Conservation (phyloP, 2,329 filamentous ascomycete species). For the Didymella arachidicola region DNA sequence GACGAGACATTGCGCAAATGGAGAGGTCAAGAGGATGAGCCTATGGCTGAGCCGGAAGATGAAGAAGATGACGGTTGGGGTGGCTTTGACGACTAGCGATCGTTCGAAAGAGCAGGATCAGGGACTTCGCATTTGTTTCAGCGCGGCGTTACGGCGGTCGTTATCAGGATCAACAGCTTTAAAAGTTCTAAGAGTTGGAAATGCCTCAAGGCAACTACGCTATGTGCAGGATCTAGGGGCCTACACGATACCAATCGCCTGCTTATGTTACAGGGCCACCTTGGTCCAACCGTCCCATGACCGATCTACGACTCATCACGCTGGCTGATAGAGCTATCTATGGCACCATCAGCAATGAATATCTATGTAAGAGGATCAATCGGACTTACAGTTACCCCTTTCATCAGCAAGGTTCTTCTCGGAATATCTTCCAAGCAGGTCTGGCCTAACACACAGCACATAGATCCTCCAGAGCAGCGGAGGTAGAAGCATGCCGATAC, state of each 20-base stretch:
- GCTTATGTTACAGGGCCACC: not conserved
- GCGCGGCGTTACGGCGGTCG: constrained; percentile 39
- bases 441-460: constrained; percentile 34
- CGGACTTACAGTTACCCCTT: constrained; percentile 21
- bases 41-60: constrained; percentile 46
- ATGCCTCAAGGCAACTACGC: not conserved
- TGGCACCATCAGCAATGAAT: constrained; percentile 2
- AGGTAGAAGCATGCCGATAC: constrained; percentile 30
- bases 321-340: constrained; percentile 21
- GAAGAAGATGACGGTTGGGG: constrained; percentile 70
- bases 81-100: constrained; percentile 70
- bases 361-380: not conserved
- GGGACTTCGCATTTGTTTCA: constrained; percentile 26
- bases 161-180: constrained; percentile 1
- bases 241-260: constrained; percentile 1
- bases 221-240: not conserved
- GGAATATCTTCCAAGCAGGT: constrained; percentile 32
- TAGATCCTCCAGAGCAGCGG: constrained; percentile 38
- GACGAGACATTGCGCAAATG: constrained; percentile 79
- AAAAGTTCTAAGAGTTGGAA: not conserved
- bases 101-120: not conserved
- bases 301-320: constrained; percentile 6
- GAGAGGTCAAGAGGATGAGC: constrained; percentile 51
- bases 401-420: constrained; percentile 14
- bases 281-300: not conserved